Base-by-base conservation (phyloP, 1,139 yeast species). In the Pichiaceae sp. region DNA sequence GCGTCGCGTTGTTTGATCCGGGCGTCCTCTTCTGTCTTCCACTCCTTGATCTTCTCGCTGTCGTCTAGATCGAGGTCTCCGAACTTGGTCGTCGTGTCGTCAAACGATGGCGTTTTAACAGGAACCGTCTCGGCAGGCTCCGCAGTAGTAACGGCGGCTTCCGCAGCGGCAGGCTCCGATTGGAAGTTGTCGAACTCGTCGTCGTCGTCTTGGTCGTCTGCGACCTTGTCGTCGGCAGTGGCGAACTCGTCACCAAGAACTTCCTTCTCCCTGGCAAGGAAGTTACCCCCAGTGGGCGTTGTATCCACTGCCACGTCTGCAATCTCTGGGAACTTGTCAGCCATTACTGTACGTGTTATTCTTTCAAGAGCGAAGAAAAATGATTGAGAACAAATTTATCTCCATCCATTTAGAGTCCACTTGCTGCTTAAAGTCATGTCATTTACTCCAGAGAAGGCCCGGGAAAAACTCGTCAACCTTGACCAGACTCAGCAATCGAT, bases 241-340 rank as follows among this genome's bases (percentile, higher is more conserved):
- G 73, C 70, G 61, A 85, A 85, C 51, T 80, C 87, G 31, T 65
- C 68, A 14, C 96, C 96, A 9, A 87, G 63, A 29, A 82, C 68
- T 45, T 85, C 94, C 58, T 78, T 76, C 62, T 89, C 97, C 54
- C 97, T 77, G 33, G 86, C 69, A 44, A 86, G 66, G 55, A 89
- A 84, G 60, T 87, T 95, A 19, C 35, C 35, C 17, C 46, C 43
- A 4, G 74, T 64, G 18, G 52, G 60, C 36, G 58, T 67, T 38
- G 55, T 66, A 8, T 38, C 46, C 40, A 58, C 66, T 11, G 40
- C 39, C 40, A 66, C 59, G 35, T 71, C 70, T 41, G 81, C 89
- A 50, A 87, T 70, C 42, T 85, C 85, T 33, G 96, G 96, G 60
- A 81, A 89, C 59, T 83, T 83, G 51, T 84, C 89, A 49, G 91